phyloP scores from a whole-genome alignment of 1,139 yeast genomes.

The Taiozyma sp. region DNA sequence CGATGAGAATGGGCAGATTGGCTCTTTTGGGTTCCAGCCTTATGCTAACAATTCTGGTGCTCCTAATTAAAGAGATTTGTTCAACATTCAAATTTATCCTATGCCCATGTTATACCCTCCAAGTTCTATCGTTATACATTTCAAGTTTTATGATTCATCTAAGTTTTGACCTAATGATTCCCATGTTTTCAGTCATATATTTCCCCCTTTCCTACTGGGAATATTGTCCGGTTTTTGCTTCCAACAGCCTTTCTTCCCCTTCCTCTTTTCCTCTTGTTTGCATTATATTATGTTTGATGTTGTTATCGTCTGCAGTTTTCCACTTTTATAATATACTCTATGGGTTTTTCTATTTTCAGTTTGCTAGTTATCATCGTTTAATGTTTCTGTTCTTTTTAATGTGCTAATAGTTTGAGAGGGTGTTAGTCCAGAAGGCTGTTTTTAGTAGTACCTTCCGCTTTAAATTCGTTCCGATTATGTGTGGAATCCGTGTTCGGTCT shows the following conservation, averaged over 20 bases:
- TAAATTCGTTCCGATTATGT: background rate
- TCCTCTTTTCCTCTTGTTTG: background rate
- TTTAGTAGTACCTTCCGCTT: background rate
- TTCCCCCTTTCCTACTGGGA: background rate
- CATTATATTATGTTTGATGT: background rate
- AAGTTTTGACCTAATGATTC: background rate
- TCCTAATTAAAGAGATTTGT: background rate
- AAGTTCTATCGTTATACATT: background rate
- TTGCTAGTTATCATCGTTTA: background rate
- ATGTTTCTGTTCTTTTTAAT: background rate
- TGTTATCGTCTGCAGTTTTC: background rate
- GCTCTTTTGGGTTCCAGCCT: background rate
- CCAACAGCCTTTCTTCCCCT: background rate
- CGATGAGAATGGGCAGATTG: conserved; percentile 7
- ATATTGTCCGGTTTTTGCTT: no score
- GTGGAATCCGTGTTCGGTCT: background rate
- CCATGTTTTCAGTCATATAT: background rate
- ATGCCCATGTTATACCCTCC: background rate
- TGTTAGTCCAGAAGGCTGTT: background rate
- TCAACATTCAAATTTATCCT: background rate
- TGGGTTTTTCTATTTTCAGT: background rate
- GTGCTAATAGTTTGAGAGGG: background rate
- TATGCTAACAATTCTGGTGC: background rate
- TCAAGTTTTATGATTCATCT: background rate
- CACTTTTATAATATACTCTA: background rate